Conservation (phyloP, 495 filamentous ascomycete species). For the Melanomma pulvis-pyrius region DNA sequence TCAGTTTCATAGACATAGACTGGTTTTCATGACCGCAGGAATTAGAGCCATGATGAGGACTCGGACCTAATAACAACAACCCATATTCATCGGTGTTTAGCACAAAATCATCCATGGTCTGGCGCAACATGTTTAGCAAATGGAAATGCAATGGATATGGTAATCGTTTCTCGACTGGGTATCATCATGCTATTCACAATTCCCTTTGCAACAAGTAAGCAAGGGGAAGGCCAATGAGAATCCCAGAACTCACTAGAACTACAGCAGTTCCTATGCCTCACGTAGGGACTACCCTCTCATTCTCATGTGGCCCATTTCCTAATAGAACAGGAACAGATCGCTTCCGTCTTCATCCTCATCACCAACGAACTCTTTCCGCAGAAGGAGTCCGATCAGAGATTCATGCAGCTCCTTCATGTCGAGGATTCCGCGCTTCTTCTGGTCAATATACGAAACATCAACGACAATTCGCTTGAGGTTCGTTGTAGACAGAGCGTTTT, state of each 20-base stretch:
- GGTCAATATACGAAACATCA: constrained; percentile 86
- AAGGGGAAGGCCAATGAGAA: background rate
- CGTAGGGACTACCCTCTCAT: background rate
- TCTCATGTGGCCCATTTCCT: constrained; percentile 7
- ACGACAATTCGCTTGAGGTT: constrained; percentile 78
- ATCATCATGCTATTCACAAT: no score
- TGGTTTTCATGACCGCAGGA: no score
- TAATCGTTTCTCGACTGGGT: no score
- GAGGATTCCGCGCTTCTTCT: constrained; percentile 87
- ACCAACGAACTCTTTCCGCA: constrained; percentile 66
- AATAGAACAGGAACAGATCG: constrained; percentile 58
- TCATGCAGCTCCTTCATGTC: constrained; percentile 90
- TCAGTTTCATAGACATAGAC: no score
- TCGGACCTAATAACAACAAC: no score
- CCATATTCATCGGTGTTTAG: no score
- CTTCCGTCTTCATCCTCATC: constrained; percentile 13
- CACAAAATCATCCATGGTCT: no score
- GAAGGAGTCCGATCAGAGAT: constrained; percentile 71
- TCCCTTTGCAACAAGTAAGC: background rate
- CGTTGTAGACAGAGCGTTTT: constrained; percentile 39
- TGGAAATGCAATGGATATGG: no score
- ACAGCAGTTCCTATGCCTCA: background rate
- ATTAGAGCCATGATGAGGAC: no score
- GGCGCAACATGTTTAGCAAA: no score
- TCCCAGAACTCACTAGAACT: background rate